Conservation (phyloP, 805 yeast species). For the Candida boleticola region DNA sequence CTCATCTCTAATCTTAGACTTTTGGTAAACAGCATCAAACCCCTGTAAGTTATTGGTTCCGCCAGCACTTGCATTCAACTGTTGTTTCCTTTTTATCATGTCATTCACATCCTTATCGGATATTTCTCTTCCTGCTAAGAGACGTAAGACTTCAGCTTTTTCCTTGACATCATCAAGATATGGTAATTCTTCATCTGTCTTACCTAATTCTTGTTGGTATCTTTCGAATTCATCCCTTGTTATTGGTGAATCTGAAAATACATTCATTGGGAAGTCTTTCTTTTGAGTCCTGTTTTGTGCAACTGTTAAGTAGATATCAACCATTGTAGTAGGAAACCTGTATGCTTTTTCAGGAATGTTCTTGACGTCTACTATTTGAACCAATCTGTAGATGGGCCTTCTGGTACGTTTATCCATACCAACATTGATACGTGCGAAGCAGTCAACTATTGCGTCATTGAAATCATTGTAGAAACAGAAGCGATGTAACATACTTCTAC, state of each 20-base stretch:
- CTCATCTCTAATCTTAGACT: conserved; percentile 69
- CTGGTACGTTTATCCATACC: conserved; percentile 66
- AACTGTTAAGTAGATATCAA: conserved; percentile 60
- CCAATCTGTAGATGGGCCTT: conserved; percentile 74
- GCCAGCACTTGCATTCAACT: conserved; percentile 32
- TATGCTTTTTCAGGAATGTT: conserved; percentile 42
- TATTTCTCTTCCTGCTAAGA: conserved; percentile 63
- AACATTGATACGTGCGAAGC: conserved; percentile 80
- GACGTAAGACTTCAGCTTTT: conserved; percentile 60
- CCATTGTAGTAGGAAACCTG: conserved; percentile 39
- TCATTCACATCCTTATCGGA: conserved; percentile 73
- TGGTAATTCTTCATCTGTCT: conserved; percentile 59
- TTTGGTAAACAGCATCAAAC: conserved; percentile 68
- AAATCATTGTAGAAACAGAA: conserved; percentile 83
- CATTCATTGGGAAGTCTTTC: conserved; percentile 72
- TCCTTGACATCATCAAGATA: conserved; percentile 60
- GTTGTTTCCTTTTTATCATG: conserved; percentile 71
- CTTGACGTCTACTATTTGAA: conserved; percentile 68
- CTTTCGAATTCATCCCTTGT: conserved; percentile 69
- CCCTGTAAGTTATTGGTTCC: conserved; percentile 36
- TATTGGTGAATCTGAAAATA: conserved; percentile 75
- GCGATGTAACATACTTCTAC: conserved; percentile 72
- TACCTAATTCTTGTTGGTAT: conserved; percentile 60
- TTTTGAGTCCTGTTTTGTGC: conserved; percentile 77
- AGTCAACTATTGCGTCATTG: conserved; percentile 62